phyloP scores from a whole-genome alignment of 2,329 filamentous ascomycete genomes.

The Canariomyces notabilis region DNA sequence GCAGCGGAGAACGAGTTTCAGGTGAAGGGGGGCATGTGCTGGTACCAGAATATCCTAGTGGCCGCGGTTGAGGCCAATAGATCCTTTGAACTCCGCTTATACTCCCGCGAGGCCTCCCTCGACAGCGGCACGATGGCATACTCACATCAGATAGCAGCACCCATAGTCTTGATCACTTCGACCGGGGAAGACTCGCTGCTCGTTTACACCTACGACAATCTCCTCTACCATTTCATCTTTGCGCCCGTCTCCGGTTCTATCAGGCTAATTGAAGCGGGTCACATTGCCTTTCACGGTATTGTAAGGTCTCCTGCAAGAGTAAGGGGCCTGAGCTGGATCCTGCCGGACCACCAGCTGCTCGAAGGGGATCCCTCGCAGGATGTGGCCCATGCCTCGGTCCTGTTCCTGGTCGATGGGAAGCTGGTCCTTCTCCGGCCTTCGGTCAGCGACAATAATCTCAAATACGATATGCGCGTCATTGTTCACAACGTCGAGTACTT shows the following conservation, averaged over 20 bases:
- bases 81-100: constrained; percentile 82
- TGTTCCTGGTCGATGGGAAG: constrained; percentile 97
- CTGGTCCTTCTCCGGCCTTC: constrained; percentile 87
- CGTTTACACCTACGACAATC: constrained; percentile 95
- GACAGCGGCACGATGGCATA: constrained; percentile 70
- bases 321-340: constrained; percentile 88
- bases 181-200: constrained; percentile 92
- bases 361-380: constrained; percentile 95
- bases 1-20: constrained; percentile 84
- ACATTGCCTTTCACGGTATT: constrained; percentile 96
- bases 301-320: constrained; percentile 90
- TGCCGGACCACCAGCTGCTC: constrained; percentile 82
- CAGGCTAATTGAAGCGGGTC: constrained; percentile 85
- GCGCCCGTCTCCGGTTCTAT: constrained; percentile 63
- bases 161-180: constrained; percentile 83
- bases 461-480: constrained; percentile 97
- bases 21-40: constrained; percentile 94
- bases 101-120: constrained; percentile 78
- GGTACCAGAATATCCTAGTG: constrained; percentile 93
- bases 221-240: constrained; percentile 92
- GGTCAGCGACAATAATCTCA: constrained; percentile 75
- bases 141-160: constrained; percentile 70
- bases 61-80: constrained; percentile 84
- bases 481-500: constrained; percentile 97
- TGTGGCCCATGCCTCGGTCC: constrained; percentile 84